A percentile compares a stretch with the other conserved stretches of the same genome.
Evolutionary conservation across 345 rosid genomes (phyloP).

Genomic region (Aquilaria sinensis): DNA sequence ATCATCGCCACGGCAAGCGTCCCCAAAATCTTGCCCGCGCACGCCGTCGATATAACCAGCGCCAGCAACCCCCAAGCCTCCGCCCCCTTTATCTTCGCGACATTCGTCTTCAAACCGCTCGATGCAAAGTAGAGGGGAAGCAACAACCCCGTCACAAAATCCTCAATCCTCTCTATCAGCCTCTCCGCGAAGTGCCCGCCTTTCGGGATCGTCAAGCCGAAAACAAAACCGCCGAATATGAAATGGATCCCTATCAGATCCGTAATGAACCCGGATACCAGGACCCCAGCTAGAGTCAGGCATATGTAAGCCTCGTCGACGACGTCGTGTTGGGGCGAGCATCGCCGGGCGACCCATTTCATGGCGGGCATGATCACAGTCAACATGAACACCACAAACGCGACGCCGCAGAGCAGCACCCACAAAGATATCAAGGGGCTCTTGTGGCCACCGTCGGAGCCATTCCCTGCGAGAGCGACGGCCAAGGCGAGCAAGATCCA

Average conservation of each 20-base stretch:
- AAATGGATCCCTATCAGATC: conserved; percentile 75
- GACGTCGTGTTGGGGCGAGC: conserved; percentile 43
- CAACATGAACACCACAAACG: conserved; percentile 62
- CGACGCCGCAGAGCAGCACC: conserved; percentile 64
- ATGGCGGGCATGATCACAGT: conserved; percentile 57
- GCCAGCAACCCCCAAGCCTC: conserved; percentile 64
- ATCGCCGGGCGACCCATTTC: conserved; percentile 60
- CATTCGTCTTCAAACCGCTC: conserved; percentile 77
- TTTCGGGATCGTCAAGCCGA: conserved; percentile 78
- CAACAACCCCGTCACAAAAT: conserved; percentile 72
- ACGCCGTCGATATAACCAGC: conserved; percentile 64
- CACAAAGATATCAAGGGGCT: conserved; percentile 63
- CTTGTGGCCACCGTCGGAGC: conserved; percentile 34
- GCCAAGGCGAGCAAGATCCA: conserved; percentile 83
- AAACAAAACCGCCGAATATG: conserved; percentile 77
- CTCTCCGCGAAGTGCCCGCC: conserved; percentile 72
- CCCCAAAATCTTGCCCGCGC: conserved; percentile 71
- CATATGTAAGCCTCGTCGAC: conserved; percentile 70
- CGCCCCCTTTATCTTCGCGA: conserved; percentile 49
- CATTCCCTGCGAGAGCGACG: conserved; percentile 64
- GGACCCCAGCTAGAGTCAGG: conserved; percentile 61
- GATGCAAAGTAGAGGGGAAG: conserved; percentile 91
- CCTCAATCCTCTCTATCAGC: conserved; percentile 76
- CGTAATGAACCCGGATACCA: conserved; percentile 27
- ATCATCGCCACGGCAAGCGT: conserved; percentile 65